A percentile compares a stretch with the other conserved stretches of the same genome.
Evolutionary conservation across 2,329 filamentous ascomycete species (phyloP).

Genomic region (Daldinia sp.): DNA sequence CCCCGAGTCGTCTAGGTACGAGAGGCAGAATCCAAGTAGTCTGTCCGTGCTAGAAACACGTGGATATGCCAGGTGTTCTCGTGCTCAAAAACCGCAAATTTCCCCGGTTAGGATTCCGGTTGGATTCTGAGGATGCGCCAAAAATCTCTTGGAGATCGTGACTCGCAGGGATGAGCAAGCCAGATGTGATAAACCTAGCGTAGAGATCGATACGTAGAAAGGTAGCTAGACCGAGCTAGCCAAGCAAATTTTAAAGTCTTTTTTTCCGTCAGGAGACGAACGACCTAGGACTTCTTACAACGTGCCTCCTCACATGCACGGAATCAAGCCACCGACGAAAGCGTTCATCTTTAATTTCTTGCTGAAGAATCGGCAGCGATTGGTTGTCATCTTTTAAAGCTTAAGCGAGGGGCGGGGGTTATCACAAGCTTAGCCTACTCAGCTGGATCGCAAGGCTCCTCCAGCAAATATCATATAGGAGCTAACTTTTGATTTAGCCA

Average conservation of each 20-base stretch:
- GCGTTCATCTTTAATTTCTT: background rate
- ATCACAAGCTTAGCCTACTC: constrained; percentile 6
- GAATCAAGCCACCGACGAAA: constrained; percentile 22
- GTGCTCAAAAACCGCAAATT: constrained; percentile 9
- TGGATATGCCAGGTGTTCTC: constrained; percentile 10
- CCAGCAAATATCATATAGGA: background rate
- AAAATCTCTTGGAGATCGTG: constrained; percentile 6
- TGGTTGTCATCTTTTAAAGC: constrained; percentile 14
- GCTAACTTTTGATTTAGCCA: background rate
- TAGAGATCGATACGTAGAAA: constrained; percentile 7
- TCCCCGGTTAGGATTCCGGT: constrained; percentile 3
- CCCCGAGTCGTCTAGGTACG: background rate
- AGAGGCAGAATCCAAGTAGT: background rate
- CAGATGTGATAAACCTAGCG: constrained; percentile 11
- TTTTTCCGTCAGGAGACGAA: constrained; percentile 16
- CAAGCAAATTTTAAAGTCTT: background rate
- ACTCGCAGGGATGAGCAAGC: constrained; percentile 11
- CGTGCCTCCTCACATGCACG: constrained; percentile 9
- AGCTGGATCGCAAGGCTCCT: constrained; percentile 1
- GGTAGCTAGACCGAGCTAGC: constrained; percentile 6
- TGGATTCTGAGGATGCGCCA: background rate
- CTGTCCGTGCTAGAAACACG: constrained; percentile 10
- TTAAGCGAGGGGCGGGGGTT: constrained; percentile 1
- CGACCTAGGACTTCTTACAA: constrained; percentile 2
- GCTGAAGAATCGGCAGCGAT: constrained; percentile 14